Conservation (phyloP, 129 eudicot species). For the Silybum marianum region DNA sequence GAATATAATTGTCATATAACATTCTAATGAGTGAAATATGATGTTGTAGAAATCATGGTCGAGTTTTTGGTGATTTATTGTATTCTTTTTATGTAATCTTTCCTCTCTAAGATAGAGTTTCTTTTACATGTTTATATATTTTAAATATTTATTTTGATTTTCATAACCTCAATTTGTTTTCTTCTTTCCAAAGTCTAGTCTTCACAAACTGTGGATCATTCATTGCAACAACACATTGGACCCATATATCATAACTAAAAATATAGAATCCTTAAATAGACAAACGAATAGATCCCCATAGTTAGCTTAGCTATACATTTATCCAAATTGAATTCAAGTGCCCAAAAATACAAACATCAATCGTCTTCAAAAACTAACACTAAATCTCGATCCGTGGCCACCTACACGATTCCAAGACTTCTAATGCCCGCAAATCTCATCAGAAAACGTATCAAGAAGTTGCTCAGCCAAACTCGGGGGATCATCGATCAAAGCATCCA, state of each 20-base stretch:
- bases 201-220: too few species aligned
- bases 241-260: constrained; percentile 4
- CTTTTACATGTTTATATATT: too few species aligned
- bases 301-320: constrained; percentile 33
- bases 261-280: constrained; percentile 15
- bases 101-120: too few species aligned
- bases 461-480: constrained; percentile 72
- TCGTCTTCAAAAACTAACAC: not conserved
- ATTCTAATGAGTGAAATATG: too few species aligned
- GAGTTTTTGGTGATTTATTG: too few species aligned
- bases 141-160: too few species aligned
- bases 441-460: constrained; percentile 63
- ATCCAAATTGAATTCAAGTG: constrained; percentile 17
- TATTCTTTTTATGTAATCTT: too few species aligned
- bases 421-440: constrained; percentile 50
- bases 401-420: not conserved
- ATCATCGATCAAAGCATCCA: constrained; percentile 62
- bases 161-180: too few species aligned
- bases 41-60: too few species aligned
- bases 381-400: not conserved
- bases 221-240: not conserved
- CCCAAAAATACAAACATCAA: constrained; percentile 14
- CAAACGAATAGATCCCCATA: constrained; percentile 18
- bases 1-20: too few species aligned
- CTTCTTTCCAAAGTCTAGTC: too few species aligned